Evolutionary conservation across 257 asterid genomes (phyloP).

Genomic region (Fraxinus americana): DNA sequence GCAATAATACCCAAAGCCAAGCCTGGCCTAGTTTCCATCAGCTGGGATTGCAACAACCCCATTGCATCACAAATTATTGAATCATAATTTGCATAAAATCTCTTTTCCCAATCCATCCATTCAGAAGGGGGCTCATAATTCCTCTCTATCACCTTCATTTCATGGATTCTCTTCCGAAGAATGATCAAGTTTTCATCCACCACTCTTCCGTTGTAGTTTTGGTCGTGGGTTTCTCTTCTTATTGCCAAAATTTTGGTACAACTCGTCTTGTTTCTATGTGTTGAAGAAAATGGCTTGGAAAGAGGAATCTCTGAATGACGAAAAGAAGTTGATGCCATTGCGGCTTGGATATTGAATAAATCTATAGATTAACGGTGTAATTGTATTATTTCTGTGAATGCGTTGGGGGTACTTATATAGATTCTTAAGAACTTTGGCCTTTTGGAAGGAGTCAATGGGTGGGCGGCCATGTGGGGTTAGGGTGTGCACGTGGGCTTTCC

Average conservation of each 20-base stretch:
- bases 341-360: background rate
- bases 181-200: constrained; percentile 42
- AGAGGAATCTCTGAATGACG: constrained; percentile 16
- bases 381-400: background rate
- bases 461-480: too few species aligned
- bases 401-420: background rate
- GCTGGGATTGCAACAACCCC: constrained; percentile 33
- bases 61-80: constrained; percentile 35
- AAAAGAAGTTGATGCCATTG: constrained; percentile 24
- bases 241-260: background rate
- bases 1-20: constrained; percentile 36
- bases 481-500: too few species aligned
- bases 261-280: background rate
- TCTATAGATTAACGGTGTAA: background rate
- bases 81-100: constrained; percentile 22
- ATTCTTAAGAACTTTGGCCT: too few species aligned
- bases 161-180: constrained; percentile 37
- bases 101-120: constrained; percentile 56
- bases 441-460: too few species aligned
- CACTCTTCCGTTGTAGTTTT: background rate
- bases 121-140: constrained; percentile 35
- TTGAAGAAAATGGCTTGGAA: constrained; percentile 3
- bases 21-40: constrained; percentile 44
- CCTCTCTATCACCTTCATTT: constrained; percentile 40
- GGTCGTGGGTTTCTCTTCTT: constrained; percentile 25